A percentile compares a stretch with the other conserved stretches of the same genome.
Conservation (phyloP, 352 stramenopile genomes). For the Phytophthora litchii region DNA sequence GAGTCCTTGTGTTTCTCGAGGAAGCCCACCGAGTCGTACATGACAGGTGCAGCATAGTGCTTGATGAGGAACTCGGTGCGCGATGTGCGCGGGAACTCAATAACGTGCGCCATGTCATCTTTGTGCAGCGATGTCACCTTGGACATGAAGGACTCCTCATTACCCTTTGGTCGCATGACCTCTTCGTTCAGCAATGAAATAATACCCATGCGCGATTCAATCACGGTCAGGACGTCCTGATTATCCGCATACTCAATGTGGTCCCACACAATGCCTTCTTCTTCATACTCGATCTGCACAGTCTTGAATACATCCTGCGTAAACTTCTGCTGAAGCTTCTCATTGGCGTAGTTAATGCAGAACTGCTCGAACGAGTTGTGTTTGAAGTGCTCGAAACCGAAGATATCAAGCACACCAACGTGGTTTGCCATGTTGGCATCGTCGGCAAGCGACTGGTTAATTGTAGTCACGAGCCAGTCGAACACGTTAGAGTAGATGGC, state of each 20-base stretch:
- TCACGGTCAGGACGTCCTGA: conserved; percentile 86
- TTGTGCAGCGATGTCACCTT: conserved; percentile 86
- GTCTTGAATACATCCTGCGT: conserved; percentile 92
- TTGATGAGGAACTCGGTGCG: conserved; percentile 94
- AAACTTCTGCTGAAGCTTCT: conserved; percentile 94
- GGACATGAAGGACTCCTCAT: conserved; percentile 85
- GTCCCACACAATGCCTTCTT: conserved; percentile 92
- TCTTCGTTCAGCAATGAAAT: conserved; percentile 92
- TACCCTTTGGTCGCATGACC: conserved; percentile 87
- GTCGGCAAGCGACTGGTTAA: conserved; percentile 91
- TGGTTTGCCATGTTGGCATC: conserved; percentile 84
- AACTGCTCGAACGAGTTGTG: conserved; percentile 96
- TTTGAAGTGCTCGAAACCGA: conserved; percentile 99
- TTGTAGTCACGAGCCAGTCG: conserved; percentile 94
- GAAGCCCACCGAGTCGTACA: conserved; percentile 94
- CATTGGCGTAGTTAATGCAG: conserved; percentile 93
- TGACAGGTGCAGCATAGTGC: conserved; percentile 95
- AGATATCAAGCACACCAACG: conserved; percentile 98
- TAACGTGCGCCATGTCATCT: conserved; percentile 83
- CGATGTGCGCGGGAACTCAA: conserved; percentile 84
- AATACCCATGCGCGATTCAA: conserved; percentile 89
- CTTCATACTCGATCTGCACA: conserved; percentile 96
- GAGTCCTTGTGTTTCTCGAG: conserved; percentile 97
- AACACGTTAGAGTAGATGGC: conserved; percentile 97
- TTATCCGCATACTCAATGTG: conserved; percentile 93